These are phyloP conservation scores for Phialophora expanda DNA, from an alignment of 2,329 filamentous ascomycete species.

Conservation along the genomic window DNA sequence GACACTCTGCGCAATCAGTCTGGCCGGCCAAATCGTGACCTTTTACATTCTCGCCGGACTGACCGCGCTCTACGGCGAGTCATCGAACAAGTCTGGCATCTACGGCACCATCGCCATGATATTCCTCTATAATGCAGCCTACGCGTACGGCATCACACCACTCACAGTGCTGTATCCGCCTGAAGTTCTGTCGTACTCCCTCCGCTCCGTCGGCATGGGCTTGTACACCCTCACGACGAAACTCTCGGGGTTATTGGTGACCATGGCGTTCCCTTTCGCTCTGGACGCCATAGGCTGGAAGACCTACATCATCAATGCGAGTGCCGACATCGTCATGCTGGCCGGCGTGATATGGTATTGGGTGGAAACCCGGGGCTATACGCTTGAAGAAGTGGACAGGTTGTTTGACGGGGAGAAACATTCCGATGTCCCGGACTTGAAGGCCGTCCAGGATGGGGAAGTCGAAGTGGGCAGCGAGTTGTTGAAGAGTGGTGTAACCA, in stretches of 20 bases:
- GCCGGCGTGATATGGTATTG: conserved; percentile 37
- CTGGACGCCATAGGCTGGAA: conserved; percentile 53
- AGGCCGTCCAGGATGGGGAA: conserved; percentile 19
- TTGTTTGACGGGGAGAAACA: conserved; percentile 37
- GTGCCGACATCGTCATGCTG: conserved; percentile 51
- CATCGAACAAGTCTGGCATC: conserved; percentile 47
- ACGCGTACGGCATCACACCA: conserved; percentile 45
- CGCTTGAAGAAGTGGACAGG: conserved; percentile 41
- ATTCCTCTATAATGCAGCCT: conserved; percentile 46
- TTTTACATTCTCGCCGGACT: conserved; percentile 60
- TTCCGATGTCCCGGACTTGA: conserved; percentile 28
- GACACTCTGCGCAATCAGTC: conserved; percentile 42
- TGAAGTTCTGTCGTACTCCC: conserved; percentile 44
- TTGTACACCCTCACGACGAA: conserved; percentile 15
- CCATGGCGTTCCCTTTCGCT: conserved; percentile 46
- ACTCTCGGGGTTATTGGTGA: conserved; percentile 45
- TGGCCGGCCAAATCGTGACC: conserved; percentile 49
- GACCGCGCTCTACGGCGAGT: conserved; percentile 51
- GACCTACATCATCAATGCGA: conserved; percentile 56
- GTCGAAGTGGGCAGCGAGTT: conserved; percentile 21
- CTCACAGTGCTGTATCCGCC: conserved; percentile 46
- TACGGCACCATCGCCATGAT: conserved; percentile 49
- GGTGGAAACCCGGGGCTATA: conserved; percentile 40
- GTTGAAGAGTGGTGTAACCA: conserved; percentile 14
- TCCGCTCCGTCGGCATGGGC: conserved; percentile 39